These are phyloP conservation scores for Lactifluus volemus DNA, from an alignment of 768 basidiomycete species.

Conservation along the genomic window DNA sequence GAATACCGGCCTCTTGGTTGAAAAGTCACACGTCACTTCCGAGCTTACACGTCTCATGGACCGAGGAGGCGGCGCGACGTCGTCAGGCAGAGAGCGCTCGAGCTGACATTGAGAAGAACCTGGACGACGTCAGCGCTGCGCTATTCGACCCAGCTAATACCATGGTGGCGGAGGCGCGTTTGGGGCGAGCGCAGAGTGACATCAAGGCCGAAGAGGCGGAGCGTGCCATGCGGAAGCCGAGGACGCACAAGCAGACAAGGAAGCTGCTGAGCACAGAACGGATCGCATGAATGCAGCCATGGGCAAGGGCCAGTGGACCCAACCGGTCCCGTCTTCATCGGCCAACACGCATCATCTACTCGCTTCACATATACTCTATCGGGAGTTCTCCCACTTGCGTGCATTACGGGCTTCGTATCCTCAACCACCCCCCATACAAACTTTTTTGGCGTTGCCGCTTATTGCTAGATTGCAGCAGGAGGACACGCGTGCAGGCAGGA, in stretches of 20 bases:
- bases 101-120: constrained; percentile 80
- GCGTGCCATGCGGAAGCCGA: constrained; percentile 74
- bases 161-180: constrained; percentile 92
- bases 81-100: constrained; percentile 85
- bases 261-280: constrained; percentile 45
- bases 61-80: constrained; percentile 88
- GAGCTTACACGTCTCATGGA: constrained; percentile 94
- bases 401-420: constrained; percentile 53
- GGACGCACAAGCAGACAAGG: constrained; percentile 66
- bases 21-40: constrained; percentile 79
- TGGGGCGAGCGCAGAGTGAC: constrained; percentile 55
- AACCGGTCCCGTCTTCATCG: constrained; percentile 27
- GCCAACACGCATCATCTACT: constrained; percentile 38
- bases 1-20: constrained; percentile 87
- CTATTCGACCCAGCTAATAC: constrained; percentile 90
- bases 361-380: constrained; percentile 64
- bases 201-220: constrained; percentile 72
- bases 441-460: constrained; percentile 70
- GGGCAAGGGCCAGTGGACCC: constrained; percentile 66
- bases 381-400: constrained; percentile 76
- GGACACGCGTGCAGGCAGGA: constrained; percentile 39
- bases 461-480: constrained; percentile 68
- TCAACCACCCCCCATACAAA: constrained; percentile 57
- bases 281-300: constrained; percentile 41
- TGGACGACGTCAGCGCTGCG: constrained; percentile 87